Evolutionary conservation across 129 eudicot species (phyloP), one percentile per base, ranked within the genome.

Genomic region (Scalesia atractyloides): DNA sequence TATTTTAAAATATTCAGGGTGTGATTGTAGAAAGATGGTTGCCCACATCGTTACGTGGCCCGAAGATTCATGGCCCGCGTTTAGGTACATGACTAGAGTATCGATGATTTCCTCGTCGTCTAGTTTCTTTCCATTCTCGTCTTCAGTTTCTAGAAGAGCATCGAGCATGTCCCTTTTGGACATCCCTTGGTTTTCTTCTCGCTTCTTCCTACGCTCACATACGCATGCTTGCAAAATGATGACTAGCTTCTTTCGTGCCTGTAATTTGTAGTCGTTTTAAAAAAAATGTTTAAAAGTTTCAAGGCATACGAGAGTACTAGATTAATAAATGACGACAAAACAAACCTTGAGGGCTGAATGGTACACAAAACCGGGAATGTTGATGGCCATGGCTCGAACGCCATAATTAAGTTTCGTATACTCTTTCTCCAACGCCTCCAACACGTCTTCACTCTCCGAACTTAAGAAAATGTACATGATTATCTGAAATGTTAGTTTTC

Each of bases 31-130:
- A 14, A 76, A 64, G 43, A 87, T 48, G 5, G 93, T 84, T 13
- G 97, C 84, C 98, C 98, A 94, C 96, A 88, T 94, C n/a, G 86
- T 81, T 46, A 82, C 81, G 64, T 94, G 97, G 41, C 97, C 97
- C 9, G 98, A 90, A 54, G 98, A 90, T 78, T 94, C 98, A 78
- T 94, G 98, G 52, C 98, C 98, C 1, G 98, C 98, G 54, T 94
- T 94, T 47, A 94, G 73, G 82, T 94, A 94, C 98, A 94, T 94
- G 19, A 94, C 85, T 41, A 94, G 70, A 14, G 89, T 64, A 82
- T 94, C 97, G 3, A 94, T 94, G 65, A 94, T 94, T 74, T 94
- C 99, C 70, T 90, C 96, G 47, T 94, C 99, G 4, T 52, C 84
- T 66, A 94, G 76, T 76, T 48, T 90, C 57, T 80, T 77, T 3